A percentile compares a stretch with the other conserved stretches of the same genome.
phyloP scores from a whole-genome alignment of 495 filamentous ascomycete genomes.

The Haplographium delicatum region DNA sequence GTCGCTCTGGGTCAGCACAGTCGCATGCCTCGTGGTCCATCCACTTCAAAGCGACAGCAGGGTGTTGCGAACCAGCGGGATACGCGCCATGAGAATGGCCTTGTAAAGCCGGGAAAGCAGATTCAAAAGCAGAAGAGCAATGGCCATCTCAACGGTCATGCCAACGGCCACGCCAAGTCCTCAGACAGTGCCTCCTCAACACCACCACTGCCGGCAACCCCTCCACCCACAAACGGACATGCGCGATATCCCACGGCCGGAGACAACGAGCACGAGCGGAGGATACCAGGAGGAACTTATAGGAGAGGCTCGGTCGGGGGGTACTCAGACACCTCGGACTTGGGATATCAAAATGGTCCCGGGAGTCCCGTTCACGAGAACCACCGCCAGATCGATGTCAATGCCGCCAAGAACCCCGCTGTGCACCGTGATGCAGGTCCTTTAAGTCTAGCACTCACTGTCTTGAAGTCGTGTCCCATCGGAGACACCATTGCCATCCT shows the following conservation, averaged over 20 bases:
- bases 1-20: constrained; percentile 27
- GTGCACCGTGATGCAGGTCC: constrained; percentile 58
- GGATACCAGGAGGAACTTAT: constrained; percentile 33
- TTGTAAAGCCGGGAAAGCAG: constrained; percentile 80
- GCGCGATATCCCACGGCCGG: constrained; percentile 21
- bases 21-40: constrained; percentile 65
- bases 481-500: constrained; percentile 96
- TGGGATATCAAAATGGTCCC: constrained; percentile 33
- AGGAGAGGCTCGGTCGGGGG: constrained; percentile 43
- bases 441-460: constrained; percentile 71
- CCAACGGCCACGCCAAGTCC: constrained; percentile 26
- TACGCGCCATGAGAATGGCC: constrained; percentile 83
- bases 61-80: constrained; percentile 62
- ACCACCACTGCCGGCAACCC: constrained; percentile 35
- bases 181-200: constrained; percentile 17
- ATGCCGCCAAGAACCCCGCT: constrained; percentile 60
- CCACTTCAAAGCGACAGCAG: constrained; percentile 55
- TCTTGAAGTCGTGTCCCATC: constrained; percentile 84
- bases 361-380: constrained; percentile 36
- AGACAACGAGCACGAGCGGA: constrained; percentile 32
- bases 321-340: constrained; percentile 47
- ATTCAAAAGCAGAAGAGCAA: constrained; percentile 49
- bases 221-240: constrained; percentile 31
- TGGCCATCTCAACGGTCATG: constrained; percentile 33
- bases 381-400: constrained; percentile 59